Evolutionary conservation across 352 stramenopile genomes (phyloP), one percentile per base, ranked within the genome.

Genomic region (Phytophthora fragariaefolia): DNA sequence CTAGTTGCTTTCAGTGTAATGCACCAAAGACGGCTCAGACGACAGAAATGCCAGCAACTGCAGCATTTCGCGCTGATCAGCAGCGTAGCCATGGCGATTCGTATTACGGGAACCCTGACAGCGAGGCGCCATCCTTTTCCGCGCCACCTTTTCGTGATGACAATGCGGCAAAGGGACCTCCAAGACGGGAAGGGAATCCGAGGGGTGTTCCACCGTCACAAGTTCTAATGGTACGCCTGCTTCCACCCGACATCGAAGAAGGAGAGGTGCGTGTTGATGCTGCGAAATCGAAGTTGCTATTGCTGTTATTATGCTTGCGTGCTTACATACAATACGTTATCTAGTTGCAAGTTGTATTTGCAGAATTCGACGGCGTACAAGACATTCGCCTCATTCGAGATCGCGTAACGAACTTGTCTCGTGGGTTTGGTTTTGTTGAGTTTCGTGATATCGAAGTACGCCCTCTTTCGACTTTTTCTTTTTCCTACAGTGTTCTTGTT

Each of bases 311-410:
- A 3, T 10, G 49, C 38, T 12, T 51, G n/a, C 23, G 13, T 69
- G 45, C 55, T n/a, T n/a, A n/a, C n/a, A n/a, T n/a, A n/a, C n/a
- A n/a, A n/a, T n/a, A n/a, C n/a, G n/a, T n/a, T n/a, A n/a, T n/a
- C n/a, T n/a, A 96, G 88, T 79, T 96, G n/a, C 82, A 93, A 58
- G 76, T 91, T 15, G 59, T 77, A 1, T 95, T 96, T 53, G 82
- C 79, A 18, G 60, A 83, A 18, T 89, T 82, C 55, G 70, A 88
- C 17, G 85, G 83, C 9, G 69, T 95, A 6, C 75, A 80, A 10
- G 83, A 91, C 20, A 90, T 96, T 38, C 78, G 88, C 3, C 46
- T 96, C 20, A 82, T 95, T 45, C 83, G 86, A 60, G 86, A 96
- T 40, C 86, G 88, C 6, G 58, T 43, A 13, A 92, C 86, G 13